Percentiles rank a stretch among this genome's conserved stretches.
phyloP scores from a whole-genome alignment of 1,139 yeast species.

The Blastobotrys apis region DNA sequence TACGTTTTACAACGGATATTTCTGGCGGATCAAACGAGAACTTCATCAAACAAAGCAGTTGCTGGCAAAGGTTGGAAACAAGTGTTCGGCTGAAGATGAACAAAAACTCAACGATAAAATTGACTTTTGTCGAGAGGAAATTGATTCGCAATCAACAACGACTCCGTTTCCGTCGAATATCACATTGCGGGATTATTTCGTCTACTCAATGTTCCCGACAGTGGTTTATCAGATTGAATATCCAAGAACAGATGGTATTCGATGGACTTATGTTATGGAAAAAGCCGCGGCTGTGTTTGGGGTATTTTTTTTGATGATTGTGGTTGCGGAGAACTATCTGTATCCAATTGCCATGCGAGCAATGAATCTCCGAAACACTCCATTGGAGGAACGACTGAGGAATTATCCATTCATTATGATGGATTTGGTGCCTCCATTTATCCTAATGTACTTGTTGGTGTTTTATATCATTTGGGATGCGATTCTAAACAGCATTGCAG shows the following conservation, averaged over 20 bases:
- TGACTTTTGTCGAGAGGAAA: conserved; percentile 29
- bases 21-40: conserved; percentile 60
- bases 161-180: conserved; percentile 66
- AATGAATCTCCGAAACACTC: conserved; percentile 44
- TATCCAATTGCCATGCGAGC: conserved; percentile 73
- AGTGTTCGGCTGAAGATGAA: conserved; percentile 13
- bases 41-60: conserved; percentile 43
- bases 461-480: conserved; percentile 95
- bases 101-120: conserved; percentile 20
- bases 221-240: conserved; percentile 62
- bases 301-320: conserved; percentile 74
- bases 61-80: conserved; percentile 11
- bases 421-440: conserved; percentile 76
- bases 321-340: conserved; percentile 71
- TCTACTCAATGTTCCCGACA: conserved; percentile 87
- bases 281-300: conserved; percentile 83
- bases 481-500: conserved; percentile 83
- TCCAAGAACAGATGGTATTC: conserved; percentile 66
- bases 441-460: conserved; percentile 66
- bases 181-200: conserved; percentile 60
- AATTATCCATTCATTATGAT: conserved; percentile 60
- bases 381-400: conserved; percentile 45
- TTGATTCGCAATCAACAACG: conserved; percentile 31
- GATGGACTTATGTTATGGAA: conserved; percentile 66
- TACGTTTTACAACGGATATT: conserved; percentile 82